A percentile compares a stretch with the other conserved stretches of the same genome.
Evolutionary conservation across 2,329 filamentous ascomycete species (phyloP).

Genomic region (Rachicladosporium sp.): DNA sequence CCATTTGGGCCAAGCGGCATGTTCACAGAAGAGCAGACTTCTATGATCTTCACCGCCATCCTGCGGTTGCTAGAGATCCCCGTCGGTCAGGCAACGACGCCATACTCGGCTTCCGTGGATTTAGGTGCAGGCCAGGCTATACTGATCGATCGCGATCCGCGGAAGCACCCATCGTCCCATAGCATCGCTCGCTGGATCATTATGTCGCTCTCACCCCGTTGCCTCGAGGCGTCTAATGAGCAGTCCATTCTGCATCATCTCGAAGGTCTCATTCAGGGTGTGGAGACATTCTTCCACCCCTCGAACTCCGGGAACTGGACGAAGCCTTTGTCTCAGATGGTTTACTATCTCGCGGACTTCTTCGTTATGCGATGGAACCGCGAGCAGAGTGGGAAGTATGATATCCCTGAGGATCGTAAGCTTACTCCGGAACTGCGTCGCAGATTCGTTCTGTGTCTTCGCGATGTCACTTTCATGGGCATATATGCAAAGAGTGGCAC

Average conservation of each 20-base stretch:
- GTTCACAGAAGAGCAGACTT: slow-evolving; percentile 83
- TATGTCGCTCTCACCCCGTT: slow-evolving; percentile 80
- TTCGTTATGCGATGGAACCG: slow-evolving; percentile 98
- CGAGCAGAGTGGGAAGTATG: slow-evolving; percentile 83
- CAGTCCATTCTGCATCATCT: slow-evolving; percentile 68
- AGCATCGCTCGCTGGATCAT: slow-evolving; percentile 88
- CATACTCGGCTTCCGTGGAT: slow-evolving; percentile 72
- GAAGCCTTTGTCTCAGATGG: slow-evolving; percentile 74
- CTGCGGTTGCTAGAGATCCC: slow-evolving; percentile 86
- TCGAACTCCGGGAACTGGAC: slow-evolving; percentile 94
- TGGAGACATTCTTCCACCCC: slow-evolving; percentile 97
- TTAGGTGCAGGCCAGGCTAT: slow-evolving; percentile 70
- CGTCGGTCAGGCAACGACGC: slow-evolving; percentile 87
- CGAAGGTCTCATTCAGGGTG: slow-evolving; percentile 83
- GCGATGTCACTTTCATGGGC: slow-evolving; percentile 95
- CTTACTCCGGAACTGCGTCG: slow-evolving; percentile 72
- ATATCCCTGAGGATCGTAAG: slow-evolving; percentile 65
- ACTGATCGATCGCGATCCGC: slow-evolving; percentile 81
- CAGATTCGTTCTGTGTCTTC: slow-evolving; percentile 78
- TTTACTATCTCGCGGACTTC: slow-evolving; percentile 85
- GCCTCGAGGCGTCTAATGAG: slow-evolving; percentile 54
- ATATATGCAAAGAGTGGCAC: slow-evolving; percentile 92
- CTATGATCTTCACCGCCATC: slow-evolving; percentile 83
- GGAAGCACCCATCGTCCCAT: slow-evolving; percentile 84
- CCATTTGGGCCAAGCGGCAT: slow-evolving; percentile 79